Base-by-base conservation (phyloP, 345 rosid genomes). In the Euclidium syriacum region DNA sequence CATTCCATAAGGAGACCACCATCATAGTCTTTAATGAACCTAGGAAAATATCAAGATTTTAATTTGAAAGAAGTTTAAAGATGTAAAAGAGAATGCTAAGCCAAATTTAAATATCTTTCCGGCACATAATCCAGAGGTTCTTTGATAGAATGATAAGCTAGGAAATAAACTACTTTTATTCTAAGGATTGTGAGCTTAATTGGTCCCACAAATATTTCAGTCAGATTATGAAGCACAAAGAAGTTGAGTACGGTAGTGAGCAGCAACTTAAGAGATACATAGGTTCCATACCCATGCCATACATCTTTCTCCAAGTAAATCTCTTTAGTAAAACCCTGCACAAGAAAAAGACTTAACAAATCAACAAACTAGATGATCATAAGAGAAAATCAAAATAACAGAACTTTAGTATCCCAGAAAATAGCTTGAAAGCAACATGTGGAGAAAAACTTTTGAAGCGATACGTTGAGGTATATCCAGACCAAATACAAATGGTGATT, bases 1-100 rank as follows among this genome's bases (percentile, higher is more conserved):
- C 98, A 95, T 73, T 95, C 99, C 98, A 95, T 95, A 24, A 95
- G 90, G 71, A 95, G 86, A 53, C 96, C 96, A 40, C 99, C 99
- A 74, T 90, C 99, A 83, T 90, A 95, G 63, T 95, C 99, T 80
- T 91, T 95, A 62, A 95, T 90, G 62, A 81, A 90, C 74, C 98
- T 90, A 67, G 39, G 57, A 71, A 52, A 56, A 38, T 22, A 25
- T 49, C 60, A 71, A 32, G 4, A 18, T 17, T 32, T 26, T 71
- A 10, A 63, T 48, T 49, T 52, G 49, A 40, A n/a, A n/a, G 19
- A 49, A 4, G 56, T 27, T 41, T 12, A 19, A 52, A 19, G 16
- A 58, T 25, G 41, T 7, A 49, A 34, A 47, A 33, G 1, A 41
- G 60, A 50, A 58, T 22, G 17, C 23, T 17, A 54, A 29, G 63